Conservation (phyloP, 2,329 filamentous ascomycete species). For the Claviceps monticola region DNA sequence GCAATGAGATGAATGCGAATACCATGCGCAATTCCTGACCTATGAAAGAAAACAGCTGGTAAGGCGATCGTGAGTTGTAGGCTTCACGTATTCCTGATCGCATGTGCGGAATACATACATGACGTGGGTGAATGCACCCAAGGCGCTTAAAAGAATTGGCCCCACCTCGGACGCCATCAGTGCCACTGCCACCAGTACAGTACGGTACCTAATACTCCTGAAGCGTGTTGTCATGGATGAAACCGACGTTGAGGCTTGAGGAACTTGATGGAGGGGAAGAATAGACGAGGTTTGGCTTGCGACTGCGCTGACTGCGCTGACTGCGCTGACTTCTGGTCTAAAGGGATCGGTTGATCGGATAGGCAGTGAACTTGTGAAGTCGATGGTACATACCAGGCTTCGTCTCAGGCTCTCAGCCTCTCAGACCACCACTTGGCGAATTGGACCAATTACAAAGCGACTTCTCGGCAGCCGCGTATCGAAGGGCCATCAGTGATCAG, state of each 20-base stretch:
- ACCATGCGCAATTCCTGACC: too few species aligned
- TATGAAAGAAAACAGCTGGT: not conserved
- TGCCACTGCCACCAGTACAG: too few species aligned
- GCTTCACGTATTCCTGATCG: not conserved
- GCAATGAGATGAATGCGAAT: not conserved
- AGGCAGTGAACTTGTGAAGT: too few species aligned
- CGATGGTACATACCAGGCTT: too few species aligned
- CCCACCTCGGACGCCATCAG: not conserved
- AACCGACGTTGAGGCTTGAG: too few species aligned
- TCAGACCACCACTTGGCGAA: not conserved
- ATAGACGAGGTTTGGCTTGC: too few species aligned
- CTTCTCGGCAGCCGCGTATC: not conserved
- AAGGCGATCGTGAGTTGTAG: not conserved
- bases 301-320: too few species aligned
- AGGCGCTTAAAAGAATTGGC: not conserved
- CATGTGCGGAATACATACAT: not conserved
- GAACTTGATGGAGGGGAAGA: too few species aligned
- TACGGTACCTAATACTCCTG: too few species aligned
- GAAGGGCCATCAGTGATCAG: not conserved
- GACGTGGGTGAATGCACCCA: not conserved
- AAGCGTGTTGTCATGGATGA: too few species aligned
- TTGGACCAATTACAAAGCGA: not conserved
- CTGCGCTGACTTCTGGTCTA: too few species aligned
- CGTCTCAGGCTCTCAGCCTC: not conserved
- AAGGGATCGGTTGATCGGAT: too few species aligned